These are phyloP conservation scores for Saccharomycopsis hybrid DNA, from an alignment of 1,139 yeast genomes.

Conservation along the genomic window DNA sequence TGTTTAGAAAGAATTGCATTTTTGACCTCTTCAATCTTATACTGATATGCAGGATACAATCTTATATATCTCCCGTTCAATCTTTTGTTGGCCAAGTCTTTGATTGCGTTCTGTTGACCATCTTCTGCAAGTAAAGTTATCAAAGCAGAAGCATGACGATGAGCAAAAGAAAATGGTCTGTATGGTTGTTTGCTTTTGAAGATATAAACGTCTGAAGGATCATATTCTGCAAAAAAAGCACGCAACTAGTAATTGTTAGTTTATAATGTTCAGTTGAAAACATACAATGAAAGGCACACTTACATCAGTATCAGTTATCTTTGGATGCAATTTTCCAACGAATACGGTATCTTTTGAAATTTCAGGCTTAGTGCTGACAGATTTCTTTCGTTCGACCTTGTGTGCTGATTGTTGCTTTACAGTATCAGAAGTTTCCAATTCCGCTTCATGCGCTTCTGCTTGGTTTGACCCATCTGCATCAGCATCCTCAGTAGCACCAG, in stretches of 20 bases:
- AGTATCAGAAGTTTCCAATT: background rate
- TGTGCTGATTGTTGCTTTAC: slow-evolving; percentile 20
- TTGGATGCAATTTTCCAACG: slow-evolving; percentile 40
- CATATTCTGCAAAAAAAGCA: slow-evolving; percentile 38
- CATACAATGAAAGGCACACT: background rate
- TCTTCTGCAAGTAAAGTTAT: slow-evolving; percentile 43
- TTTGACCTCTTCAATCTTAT: slow-evolving; percentile 39
- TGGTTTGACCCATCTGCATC: background rate
- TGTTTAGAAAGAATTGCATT: slow-evolving; percentile 27
- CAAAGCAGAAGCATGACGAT: slow-evolving; percentile 43
- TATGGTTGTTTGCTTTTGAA: slow-evolving; percentile 33
- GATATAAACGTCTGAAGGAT: slow-evolving; percentile 43
- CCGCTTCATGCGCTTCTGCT: too few species aligned
- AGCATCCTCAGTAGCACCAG: background rate
- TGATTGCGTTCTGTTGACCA: slow-evolving; percentile 39
- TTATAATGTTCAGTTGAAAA: background rate
- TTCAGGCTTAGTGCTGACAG: slow-evolving; percentile 13
- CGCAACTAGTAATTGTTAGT: slow-evolving; percentile 27
- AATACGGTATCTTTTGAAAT: slow-evolving; percentile 46
- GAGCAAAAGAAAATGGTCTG: slow-evolving; percentile 28
- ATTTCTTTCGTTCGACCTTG: slow-evolving; percentile 3
- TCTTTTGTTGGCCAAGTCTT: slow-evolving; percentile 33
- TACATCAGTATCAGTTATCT: slow-evolving; percentile 34
- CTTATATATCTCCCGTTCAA: slow-evolving; percentile 33
- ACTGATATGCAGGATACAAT: slow-evolving; percentile 36